Base-by-base conservation (phyloP, 1,284 basidiomycete genomes). In the Fistulinella cinereoalba region DNA sequence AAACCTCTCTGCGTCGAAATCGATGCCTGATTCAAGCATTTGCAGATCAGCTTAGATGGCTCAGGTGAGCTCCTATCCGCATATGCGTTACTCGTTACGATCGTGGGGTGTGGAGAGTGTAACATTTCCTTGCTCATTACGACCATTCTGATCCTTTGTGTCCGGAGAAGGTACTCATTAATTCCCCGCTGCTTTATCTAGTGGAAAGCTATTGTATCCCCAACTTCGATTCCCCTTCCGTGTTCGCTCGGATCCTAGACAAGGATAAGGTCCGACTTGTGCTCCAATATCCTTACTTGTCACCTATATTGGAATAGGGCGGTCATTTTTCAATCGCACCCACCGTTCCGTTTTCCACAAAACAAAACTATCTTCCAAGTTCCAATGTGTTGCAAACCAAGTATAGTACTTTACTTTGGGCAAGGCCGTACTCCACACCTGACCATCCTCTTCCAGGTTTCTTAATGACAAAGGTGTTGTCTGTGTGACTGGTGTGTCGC, bases 191-290 rank as follows among this genome's bases (percentile, higher is more conserved):
- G 10, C 42, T 31, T 28, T 28, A 41, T 34, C n/a, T 52, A 88
- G 85, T 92, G 55, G 88, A 95, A 62, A 89, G 87, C 55, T 92
- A 94, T 66, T 96, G 92, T 58, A 76, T 94, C 11, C 93, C 93
- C 1, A 79, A 94, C 73, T 97, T 97, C 62, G 93, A 97, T 67
- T 94, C 90, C 4, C 92, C 92, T 8, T 88, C 85, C 12, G 75
- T 97, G 29, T 97, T 96, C 56, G 92, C 92, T 6, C 79, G 89
- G 12, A 89, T 92, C 56, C 74, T 92, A 4, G 88, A 92, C 70
- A 89, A 90, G 60, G 73, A 90, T 65, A 89, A 88, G 77, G 73
- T 76, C 22, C 4, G 56, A 15, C 38, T 41, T 25, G n/a, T 13
- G 10, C 6, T 24, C 29, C 19, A 39, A 42, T 50, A 7, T 37